These are phyloP conservation scores for Thuidium tamariscinum DNA, from an alignment of 225 moss, liverwort and hornwort genomes.

Conservation along the genomic window DNA sequence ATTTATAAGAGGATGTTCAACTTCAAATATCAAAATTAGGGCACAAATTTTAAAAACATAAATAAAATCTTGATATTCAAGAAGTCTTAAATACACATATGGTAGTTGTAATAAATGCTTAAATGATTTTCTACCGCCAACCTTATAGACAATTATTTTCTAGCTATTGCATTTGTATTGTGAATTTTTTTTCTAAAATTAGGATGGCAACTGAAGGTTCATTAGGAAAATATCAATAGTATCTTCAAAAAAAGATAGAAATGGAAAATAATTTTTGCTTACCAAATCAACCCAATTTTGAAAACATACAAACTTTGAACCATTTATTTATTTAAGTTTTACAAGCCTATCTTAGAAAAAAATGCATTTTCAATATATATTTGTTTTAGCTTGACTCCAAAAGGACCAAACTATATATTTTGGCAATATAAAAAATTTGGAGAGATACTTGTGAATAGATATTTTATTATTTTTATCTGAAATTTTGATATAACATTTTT, in stretches of 20 bases:
- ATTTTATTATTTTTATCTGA: too few relatives aligned
- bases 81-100: not conserved
- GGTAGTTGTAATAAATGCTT: not conserved
- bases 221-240: not conserved
- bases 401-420: too few relatives aligned
- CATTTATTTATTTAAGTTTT: not conserved
- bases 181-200: not conserved
- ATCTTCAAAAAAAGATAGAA: not conserved
- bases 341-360: too few relatives aligned
- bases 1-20: not conserved
- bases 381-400: too few relatives aligned
- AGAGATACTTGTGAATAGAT: too few relatives aligned
- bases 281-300: not conserved
- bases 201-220: not conserved
- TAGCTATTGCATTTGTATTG: not conserved
- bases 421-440: too few relatives aligned
- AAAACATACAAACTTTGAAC: not conserved
- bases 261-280: not conserved
- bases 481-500: too few relatives aligned
- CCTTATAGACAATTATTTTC: not conserved
- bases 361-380: too few relatives aligned
- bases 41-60: not conserved
- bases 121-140: rapidly evolving
- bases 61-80: not conserved
- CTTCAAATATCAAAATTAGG: not conserved